A percentile compares a stretch with the other conserved stretches of the same genome.
Conservation (phyloP, 495 filamentous ascomycete species). For the Penicillium herquei region DNA sequence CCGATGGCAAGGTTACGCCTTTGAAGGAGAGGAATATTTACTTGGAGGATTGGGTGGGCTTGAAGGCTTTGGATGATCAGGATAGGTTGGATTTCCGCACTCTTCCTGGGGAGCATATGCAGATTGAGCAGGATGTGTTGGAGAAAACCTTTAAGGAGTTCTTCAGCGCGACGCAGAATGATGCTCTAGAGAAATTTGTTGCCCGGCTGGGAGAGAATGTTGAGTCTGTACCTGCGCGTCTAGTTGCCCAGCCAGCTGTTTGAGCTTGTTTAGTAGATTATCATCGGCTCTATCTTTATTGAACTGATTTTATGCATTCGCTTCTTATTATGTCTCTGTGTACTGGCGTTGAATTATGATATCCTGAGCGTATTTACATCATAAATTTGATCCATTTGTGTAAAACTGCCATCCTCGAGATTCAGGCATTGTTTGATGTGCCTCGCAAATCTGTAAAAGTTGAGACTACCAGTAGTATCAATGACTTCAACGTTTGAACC, state of each 20-base stretch:
- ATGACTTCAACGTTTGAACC: too few species aligned
- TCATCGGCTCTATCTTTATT: too few species aligned
- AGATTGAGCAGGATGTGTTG: constrained; percentile 65
- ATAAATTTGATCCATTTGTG: too few species aligned
- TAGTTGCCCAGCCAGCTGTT: constrained; percentile 21
- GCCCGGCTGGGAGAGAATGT: not conserved
- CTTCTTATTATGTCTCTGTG: too few species aligned
- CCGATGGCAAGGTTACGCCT: constrained; percentile 56
- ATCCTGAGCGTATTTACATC: too few species aligned
- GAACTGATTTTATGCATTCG: too few species aligned
- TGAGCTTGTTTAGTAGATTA: too few species aligned
- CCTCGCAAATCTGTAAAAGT: too few species aligned
- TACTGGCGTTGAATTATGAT: too few species aligned
- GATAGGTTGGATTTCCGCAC: constrained; percentile 72
- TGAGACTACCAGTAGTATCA: too few species aligned
- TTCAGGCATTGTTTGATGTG: too few species aligned
- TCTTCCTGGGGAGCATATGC: constrained; percentile 79
- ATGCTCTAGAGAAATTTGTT: not conserved
- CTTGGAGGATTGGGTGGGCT: constrained; percentile 89
- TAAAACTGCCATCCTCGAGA: too few species aligned
- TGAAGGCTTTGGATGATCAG: constrained; percentile 77
- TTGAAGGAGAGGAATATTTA: constrained; percentile 75
- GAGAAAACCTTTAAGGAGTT: constrained; percentile 68
- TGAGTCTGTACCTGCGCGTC: constrained; percentile 3
- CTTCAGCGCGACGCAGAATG: constrained; percentile 47